Percentiles rank a stretch among this genome's conserved stretches.
phyloP scores from a whole-genome alignment of 305 asterid species.

The Fraxinus xanthoxyloides region DNA sequence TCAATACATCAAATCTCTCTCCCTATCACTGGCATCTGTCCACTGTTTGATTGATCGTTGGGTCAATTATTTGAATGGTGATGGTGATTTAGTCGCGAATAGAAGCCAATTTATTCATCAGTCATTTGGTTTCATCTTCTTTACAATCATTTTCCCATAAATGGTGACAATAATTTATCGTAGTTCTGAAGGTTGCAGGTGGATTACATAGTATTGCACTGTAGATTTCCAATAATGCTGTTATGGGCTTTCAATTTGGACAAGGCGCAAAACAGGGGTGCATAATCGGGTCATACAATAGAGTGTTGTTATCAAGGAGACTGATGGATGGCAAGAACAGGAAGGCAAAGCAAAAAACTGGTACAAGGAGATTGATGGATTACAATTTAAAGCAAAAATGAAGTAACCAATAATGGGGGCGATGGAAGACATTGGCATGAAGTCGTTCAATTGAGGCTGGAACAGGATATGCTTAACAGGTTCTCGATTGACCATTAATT shows the following conservation, averaged over 20 bases:
- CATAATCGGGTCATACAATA: background rate
- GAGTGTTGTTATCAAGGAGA: background rate
- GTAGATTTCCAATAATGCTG: background rate
- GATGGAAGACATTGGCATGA: background rate
- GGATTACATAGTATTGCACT: background rate
- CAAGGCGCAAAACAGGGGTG: background rate
- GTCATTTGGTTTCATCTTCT: background rate
- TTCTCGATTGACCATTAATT: background rate
- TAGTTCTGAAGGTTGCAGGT: background rate
- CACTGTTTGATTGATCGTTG: background rate
- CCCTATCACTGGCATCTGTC: background rate
- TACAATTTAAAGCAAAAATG: background rate
- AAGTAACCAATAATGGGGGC: background rate
- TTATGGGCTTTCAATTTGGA: background rate
- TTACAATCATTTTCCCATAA: background rate
- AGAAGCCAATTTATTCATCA: background rate
- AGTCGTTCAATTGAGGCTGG: background rate
- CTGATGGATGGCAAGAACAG: background rate
- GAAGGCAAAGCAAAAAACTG: background rate
- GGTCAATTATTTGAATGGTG: background rate
- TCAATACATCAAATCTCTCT: background rate
- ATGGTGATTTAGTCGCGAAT: background rate
- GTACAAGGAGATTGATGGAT: background rate
- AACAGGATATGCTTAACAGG: background rate
- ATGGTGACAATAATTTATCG: background rate